Evolutionary conservation across 2,329 filamentous ascomycete species (phyloP).

Genomic region (Alternaria angustiovoidea): DNA sequence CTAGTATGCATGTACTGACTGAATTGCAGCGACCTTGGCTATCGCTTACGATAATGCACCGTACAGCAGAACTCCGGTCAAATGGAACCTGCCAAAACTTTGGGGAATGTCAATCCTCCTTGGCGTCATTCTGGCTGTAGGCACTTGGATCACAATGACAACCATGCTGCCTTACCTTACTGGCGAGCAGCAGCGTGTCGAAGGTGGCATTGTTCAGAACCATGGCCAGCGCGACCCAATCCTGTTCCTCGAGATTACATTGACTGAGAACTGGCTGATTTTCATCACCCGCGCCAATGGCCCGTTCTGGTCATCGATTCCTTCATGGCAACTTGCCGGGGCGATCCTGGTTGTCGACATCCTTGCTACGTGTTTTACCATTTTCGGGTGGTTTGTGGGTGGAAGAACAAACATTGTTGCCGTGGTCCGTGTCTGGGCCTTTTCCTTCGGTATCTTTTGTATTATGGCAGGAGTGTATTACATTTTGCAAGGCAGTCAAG

Average conservation of each 20-base stretch:
- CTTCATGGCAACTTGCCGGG: constrained; percentile 82
- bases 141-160: constrained; percentile 88
- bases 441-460: constrained; percentile 89
- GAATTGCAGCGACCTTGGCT: constrained; percentile 73
- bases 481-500: constrained; percentile 78
- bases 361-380: constrained; percentile 82
- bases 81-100: constrained; percentile 94
- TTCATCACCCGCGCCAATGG: constrained; percentile 95
- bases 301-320: constrained; percentile 88
- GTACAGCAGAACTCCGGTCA: constrained; percentile 84
- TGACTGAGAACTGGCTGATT: constrained; percentile 96
- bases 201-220: constrained; percentile 89
- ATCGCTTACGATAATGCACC: constrained; percentile 95
- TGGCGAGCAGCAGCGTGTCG: constrained; percentile 59
- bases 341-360: constrained; percentile 85
- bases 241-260: constrained; percentile 87
- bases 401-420: constrained; percentile 79
- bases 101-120: constrained; percentile 92
- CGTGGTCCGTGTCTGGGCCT: constrained; percentile 88
- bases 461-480: constrained; percentile 81
- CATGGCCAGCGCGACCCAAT: constrained; percentile 82
- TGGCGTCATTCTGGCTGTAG: constrained; percentile 79
- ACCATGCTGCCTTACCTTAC: constrained; percentile 72
- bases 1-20: background rate
- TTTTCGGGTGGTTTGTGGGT: constrained; percentile 83